Conservation (phyloP, 179 eudicot genomes). For the Beta macrorhiza region DNA sequence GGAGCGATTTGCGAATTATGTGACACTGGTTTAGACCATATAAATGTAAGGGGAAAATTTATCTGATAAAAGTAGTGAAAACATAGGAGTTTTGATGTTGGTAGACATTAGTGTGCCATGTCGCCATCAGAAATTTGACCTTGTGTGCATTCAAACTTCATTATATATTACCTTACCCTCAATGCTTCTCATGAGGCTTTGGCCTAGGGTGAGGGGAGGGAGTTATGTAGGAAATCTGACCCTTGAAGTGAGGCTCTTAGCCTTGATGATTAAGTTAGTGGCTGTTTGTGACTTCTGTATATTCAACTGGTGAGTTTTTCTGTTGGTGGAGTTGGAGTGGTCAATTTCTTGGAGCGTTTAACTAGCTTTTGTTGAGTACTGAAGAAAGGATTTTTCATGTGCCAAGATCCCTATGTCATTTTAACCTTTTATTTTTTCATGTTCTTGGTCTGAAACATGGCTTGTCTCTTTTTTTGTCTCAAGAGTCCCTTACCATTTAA, state of each 20-base stretch:
- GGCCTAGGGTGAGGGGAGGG: not conserved
- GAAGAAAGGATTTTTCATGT: constrained; percentile 1
- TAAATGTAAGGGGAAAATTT: not conserved
- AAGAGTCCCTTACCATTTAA: not conserved
- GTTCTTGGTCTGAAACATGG: not conserved
- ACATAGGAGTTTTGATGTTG: not conserved
- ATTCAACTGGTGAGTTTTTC: not conserved
- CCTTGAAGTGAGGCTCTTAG: not conserved
- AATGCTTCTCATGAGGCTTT: not conserved
- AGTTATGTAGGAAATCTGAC: not conserved
- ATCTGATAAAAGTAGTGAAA: not conserved
- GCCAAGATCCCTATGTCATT: not conserved
- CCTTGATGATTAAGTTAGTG: not conserved
- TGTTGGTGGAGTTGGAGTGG: not conserved
- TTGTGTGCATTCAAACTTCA: not conserved
- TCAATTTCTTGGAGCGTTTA: not conserved
- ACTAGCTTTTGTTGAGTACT: not conserved
- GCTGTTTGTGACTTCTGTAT: not conserved
- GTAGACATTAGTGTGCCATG: not conserved
- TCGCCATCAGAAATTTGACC: not conserved
- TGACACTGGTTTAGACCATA: not conserved
- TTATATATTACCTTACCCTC: not conserved
- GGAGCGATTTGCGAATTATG: too few species aligned
- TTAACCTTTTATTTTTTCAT: too few species aligned
- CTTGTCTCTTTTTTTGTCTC: not conserved